phyloP scores from a whole-genome alignment of 768 basidiomycete genomes.

The Rhodocollybia butyracea region DNA sequence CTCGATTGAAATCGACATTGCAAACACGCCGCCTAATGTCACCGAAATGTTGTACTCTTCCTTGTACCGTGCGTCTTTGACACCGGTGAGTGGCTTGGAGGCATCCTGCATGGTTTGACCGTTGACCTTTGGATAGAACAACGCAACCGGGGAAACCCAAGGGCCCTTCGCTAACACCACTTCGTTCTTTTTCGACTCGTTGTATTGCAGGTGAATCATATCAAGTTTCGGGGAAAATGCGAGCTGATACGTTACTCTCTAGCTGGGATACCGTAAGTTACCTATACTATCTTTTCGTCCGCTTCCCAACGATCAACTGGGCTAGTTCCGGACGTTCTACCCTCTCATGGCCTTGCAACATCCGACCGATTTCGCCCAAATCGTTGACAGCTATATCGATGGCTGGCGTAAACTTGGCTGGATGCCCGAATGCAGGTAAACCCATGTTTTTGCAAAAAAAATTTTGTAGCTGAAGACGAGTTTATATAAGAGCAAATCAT shows the following conservation, averaged over 20 bases:
- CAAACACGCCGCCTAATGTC: constrained; percentile 57
- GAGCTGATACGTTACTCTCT: background rate
- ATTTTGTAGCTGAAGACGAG: background rate
- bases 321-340: constrained; percentile 65
- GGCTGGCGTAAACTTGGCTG: constrained; percentile 70
- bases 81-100: constrained; percentile 50
- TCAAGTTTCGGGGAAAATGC: background rate
- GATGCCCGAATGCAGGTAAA: constrained; percentile 57
- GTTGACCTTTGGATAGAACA: constrained; percentile 42
- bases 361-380: constrained; percentile 64
- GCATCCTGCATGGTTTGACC: background rate
- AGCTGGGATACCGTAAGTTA: constrained; percentile 54
- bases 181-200: constrained; percentile 65
- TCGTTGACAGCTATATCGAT: constrained; percentile 70
- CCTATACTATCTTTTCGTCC: background rate
- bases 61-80: constrained; percentile 59
- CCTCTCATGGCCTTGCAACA: constrained; percentile 66
- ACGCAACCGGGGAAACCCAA: constrained; percentile 67
- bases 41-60: constrained; percentile 72
- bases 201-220: constrained; percentile 57
- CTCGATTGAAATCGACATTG: constrained; percentile 63
- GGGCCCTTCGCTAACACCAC: constrained; percentile 54
- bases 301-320: background rate
- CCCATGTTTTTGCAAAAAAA: too few species aligned
- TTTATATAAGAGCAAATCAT: constrained; percentile 50